Evolutionary conservation across 306 rosid species (phyloP).

Genomic region (Rubus idaeus): DNA sequence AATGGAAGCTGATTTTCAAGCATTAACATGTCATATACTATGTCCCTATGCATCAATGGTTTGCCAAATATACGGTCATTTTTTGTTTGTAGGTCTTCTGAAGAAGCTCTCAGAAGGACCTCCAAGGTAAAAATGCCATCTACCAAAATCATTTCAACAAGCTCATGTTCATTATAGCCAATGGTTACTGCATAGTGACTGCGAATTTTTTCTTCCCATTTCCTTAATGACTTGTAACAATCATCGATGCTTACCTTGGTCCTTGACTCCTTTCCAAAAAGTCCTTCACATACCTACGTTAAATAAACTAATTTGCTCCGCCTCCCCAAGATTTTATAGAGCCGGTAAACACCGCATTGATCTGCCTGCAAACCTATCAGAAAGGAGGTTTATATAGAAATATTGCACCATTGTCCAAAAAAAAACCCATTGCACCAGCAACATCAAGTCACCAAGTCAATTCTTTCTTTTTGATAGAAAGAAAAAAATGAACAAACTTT

Average conservation of each 20-base stretch:
- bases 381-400: background rate
- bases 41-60: slow-evolving; percentile 28
- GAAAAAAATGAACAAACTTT: background rate
- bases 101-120: slow-evolving; percentile 17
- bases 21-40: slow-evolving; percentile 22
- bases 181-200: background rate
- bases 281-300: background rate
- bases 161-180: background rate
- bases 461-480: background rate
- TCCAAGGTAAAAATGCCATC: slow-evolving; percentile 21
- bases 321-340: background rate
- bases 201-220: background rate
- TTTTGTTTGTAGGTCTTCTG: background rate
- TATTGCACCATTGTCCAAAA: too few species aligned
- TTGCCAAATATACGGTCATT: slow-evolving; percentile 27
- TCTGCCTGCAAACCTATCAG: background rate
- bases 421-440: background rate
- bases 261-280: background rate
- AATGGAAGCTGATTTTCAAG: slow-evolving; percentile 46
- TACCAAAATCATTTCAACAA: background rate
- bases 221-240: background rate
- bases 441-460: background rate
- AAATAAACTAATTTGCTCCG: background rate
- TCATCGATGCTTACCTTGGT: background rate
- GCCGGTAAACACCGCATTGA: background rate